These are phyloP conservation scores for Coprinopsis marcescibilis DNA, from an alignment of 768 basidiomycete species.

Conservation along the genomic window DNA sequence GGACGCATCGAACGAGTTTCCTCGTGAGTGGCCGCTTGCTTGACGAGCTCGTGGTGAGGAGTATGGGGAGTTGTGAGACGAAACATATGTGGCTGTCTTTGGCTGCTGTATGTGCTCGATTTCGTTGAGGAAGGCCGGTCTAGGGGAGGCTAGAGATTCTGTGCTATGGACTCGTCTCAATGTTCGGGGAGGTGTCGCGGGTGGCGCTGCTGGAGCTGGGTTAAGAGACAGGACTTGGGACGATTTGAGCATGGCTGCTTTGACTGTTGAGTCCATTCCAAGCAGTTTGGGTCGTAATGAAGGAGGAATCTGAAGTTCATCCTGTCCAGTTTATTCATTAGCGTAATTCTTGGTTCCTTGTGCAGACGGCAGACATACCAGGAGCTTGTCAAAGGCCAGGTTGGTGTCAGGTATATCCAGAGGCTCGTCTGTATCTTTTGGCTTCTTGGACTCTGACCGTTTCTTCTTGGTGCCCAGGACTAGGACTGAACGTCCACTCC, in stretches of 20 bases:
- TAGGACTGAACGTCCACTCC: slow-evolving; percentile 23
- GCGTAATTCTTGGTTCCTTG: not conserved
- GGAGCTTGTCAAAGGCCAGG: slow-evolving; percentile 73
- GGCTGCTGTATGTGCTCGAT: slow-evolving; percentile 35
- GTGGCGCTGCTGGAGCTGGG: slow-evolving; percentile 29
- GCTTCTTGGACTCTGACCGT: slow-evolving; percentile 22
- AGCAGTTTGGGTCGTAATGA: slow-evolving; percentile 72
- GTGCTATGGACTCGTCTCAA: slow-evolving; percentile 70
- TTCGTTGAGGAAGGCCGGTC: slow-evolving; percentile 30
- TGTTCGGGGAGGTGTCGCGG: slow-evolving; percentile 43
- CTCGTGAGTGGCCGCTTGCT: slow-evolving; percentile 47
- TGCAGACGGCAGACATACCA: slow-evolving; percentile 43
- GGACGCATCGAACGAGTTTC: too few species aligned
- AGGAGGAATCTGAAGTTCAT: slow-evolving; percentile 84
- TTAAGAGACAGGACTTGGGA: slow-evolving; percentile 57
- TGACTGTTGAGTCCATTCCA: slow-evolving; percentile 79
- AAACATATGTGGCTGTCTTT: slow-evolving; percentile 32
- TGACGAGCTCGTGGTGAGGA: slow-evolving; percentile 31
- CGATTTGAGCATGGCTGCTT: slow-evolving; percentile 88
- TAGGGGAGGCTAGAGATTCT: slow-evolving; percentile 60
- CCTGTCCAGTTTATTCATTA: slow-evolving; percentile 36
- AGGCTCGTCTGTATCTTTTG: slow-evolving; percentile 31
- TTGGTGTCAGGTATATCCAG: slow-evolving; percentile 39
- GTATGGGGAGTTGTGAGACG: slow-evolving; percentile 36
- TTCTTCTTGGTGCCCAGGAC: slow-evolving; percentile 43